Evolutionary conservation across 2,329 filamentous ascomycete genomes (phyloP).

Genomic region (Pseudogymnoascus sp.): DNA sequence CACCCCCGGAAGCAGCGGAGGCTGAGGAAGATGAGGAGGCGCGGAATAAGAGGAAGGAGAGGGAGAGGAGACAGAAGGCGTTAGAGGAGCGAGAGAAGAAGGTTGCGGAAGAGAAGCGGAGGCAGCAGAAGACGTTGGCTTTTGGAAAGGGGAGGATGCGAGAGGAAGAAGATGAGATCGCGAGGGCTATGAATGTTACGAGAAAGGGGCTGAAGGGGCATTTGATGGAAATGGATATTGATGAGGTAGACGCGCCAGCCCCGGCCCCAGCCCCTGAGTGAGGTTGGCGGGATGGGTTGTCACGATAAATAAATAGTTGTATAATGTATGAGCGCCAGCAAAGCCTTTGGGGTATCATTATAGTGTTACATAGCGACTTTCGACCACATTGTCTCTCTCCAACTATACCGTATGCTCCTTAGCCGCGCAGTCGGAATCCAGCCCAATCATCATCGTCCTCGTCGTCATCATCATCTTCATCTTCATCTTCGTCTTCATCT

Average conservation of each 20-base stretch:
- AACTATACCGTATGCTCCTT: neutral
- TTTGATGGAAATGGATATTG: constrained; percentile 29
- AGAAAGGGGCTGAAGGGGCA: constrained; percentile 60
- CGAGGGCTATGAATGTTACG: constrained; percentile 59
- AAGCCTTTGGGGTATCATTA: constrained; percentile 3
- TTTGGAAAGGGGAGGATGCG: constrained; percentile 52
- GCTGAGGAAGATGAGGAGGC: constrained; percentile 45
- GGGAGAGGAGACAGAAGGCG: constrained; percentile 55
- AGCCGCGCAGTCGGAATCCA: constrained; percentile 35
- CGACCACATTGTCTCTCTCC: neutral
- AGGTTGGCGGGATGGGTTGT: neutral
- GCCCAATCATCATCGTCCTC: constrained; percentile 51
- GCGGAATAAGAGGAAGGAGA: constrained; percentile 41
- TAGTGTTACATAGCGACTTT: neutral
- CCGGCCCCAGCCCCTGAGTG: neutral
- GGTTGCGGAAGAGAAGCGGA: constrained; percentile 55
- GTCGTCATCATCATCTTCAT: constrained; percentile 35
- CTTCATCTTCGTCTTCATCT: constrained; percentile 35
- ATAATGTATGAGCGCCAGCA: neutral
- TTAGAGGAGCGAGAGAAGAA: constrained; percentile 54
- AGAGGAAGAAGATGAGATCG: constrained; percentile 60
- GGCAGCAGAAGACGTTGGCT: constrained; percentile 49
- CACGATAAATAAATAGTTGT: neutral
- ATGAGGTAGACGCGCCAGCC: constrained; percentile 10
- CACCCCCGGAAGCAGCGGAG: constrained; percentile 42